Percentiles rank a stretch among this genome's conserved stretches.
phyloP scores from a whole-genome alignment of 176 grass and related monocot species.

The Bolboschoenus planiculmis region DNA sequence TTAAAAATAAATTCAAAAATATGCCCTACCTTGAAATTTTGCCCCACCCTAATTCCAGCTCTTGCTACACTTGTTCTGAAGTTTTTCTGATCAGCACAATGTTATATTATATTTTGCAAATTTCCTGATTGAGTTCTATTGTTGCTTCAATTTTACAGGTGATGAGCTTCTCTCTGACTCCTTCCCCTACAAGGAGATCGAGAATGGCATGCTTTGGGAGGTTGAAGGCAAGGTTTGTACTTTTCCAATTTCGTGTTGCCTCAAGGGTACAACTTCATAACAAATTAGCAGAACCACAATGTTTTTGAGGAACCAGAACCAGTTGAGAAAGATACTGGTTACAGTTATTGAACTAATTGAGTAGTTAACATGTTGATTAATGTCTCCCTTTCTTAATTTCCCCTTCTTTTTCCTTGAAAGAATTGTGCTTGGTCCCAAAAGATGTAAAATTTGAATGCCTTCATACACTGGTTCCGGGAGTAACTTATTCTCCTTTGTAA shows the following conservation, averaged over 20 bases:
- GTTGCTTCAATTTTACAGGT: slow-evolving; percentile 27
- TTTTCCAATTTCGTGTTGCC: background rate
- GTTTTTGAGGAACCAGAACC: background rate
- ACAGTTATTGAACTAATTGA: background rate
- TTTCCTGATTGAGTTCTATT: background rate
- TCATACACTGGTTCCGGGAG: background rate
- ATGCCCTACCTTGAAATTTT: background rate
- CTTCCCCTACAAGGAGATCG: slow-evolving; percentile 59
- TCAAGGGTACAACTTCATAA: background rate
- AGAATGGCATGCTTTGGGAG: slow-evolving; percentile 76
- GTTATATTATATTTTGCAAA: background rate
- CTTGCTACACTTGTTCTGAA: background rate
- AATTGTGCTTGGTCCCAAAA: background rate
- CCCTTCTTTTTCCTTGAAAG: background rate
- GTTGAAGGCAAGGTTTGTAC: slow-evolving; percentile 60
- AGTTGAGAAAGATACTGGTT: background rate
- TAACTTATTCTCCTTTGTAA: background rate
- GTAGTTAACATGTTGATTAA: background rate
- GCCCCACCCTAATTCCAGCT: too few species aligned
- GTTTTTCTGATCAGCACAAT: background rate
- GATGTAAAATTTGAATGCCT: background rate
- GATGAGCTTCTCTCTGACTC: slow-evolving; percentile 89
- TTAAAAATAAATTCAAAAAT: too few species aligned
- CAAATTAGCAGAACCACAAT: background rate
- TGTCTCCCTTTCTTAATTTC: background rate